These are phyloP conservation scores for Globisporangium megalacanthum DNA, from an alignment of 352 stramenopile genomes.

Conservation along the genomic window DNA sequence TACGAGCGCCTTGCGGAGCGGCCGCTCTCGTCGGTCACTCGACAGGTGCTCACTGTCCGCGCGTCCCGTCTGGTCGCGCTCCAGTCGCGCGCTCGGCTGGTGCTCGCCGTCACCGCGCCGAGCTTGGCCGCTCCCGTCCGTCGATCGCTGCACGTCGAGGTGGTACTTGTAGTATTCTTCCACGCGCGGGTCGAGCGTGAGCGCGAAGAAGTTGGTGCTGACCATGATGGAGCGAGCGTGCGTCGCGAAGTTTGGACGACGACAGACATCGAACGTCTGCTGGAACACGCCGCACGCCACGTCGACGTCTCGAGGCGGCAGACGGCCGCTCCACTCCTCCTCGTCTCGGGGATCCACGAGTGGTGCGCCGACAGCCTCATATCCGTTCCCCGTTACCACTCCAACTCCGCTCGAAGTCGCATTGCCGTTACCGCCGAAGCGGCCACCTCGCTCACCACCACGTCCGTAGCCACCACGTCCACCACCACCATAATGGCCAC, in stretches of 20 bases:
- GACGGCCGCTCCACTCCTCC: constrained; percentile 41
- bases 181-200: constrained; percentile 36
- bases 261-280: constrained; percentile 41
- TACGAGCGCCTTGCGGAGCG: constrained; percentile 39
- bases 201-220: constrained; percentile 55
- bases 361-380: constrained; percentile 40
- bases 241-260: constrained; percentile 28
- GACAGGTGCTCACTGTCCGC: constrained; percentile 20
- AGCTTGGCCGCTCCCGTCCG: constrained; percentile 33
- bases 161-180: constrained; percentile 74
- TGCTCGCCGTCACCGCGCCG: constrained; percentile 22
- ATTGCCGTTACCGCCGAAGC: constrained; percentile 13
- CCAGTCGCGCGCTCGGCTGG: constrained; percentile 22
- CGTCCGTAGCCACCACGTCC: constrained; percentile 15
- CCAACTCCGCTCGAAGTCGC: constrained; percentile 26
- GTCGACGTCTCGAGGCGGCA: constrained; percentile 24
- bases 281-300: constrained; percentile 29
- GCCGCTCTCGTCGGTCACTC: constrained; percentile 21
- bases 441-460: constrained; percentile 19
- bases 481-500: constrained; percentile 22
- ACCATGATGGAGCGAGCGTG: constrained; percentile 30
- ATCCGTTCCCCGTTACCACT: constrained; percentile 32
- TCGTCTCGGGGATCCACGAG: constrained; percentile 46
- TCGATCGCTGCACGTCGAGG: constrained; percentile 41
- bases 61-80: constrained; percentile 41